phyloP scores from a whole-genome alignment of 179 eudicot genomes.

The Amaranthus tricolor region DNA sequence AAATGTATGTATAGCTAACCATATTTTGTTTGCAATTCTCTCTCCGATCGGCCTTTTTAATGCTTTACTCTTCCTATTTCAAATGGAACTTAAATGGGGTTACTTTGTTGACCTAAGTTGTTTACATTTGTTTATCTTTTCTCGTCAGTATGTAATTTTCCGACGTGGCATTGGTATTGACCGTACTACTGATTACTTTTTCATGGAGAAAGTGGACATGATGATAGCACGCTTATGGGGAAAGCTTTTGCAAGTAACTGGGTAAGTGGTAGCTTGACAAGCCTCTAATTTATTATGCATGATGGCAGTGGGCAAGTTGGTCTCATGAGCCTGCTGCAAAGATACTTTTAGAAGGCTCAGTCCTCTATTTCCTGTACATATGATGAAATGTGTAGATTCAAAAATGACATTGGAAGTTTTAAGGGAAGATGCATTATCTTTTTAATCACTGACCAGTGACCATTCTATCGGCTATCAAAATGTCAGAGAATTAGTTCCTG shows the following conservation, averaged over 20 bases:
- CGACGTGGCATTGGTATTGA: conserved; percentile 98
- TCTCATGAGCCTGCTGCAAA: background rate
- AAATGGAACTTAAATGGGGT: background rate
- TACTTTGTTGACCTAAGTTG: background rate
- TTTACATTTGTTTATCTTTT: background rate
- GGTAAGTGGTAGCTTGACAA: conserved; percentile 26
- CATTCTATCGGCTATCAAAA: background rate
- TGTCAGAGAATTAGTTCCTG: background rate
- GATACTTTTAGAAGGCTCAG: background rate
- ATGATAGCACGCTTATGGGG: conserved; percentile 74
- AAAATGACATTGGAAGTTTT: background rate
- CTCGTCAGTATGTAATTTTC: conserved; percentile 72
- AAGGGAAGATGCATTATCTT: background rate
- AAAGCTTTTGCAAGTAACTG: conserved; percentile 56
- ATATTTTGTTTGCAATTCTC: background rate
- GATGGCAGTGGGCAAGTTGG: background rate
- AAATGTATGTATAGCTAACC: background rate
- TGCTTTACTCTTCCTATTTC: background rate
- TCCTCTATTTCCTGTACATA: background rate
- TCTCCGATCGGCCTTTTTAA: background rate
- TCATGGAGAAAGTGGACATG: conserved; percentile 94
- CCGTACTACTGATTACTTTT: conserved; percentile 69
- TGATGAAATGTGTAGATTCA: background rate
- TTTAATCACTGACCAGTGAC: background rate
- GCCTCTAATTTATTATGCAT: background rate